Percentiles rank a stretch among this genome's conserved stretches.
phyloP scores from a whole-genome alignment of 345 rosid species.

The Pseudoturritis turrita region DNA sequence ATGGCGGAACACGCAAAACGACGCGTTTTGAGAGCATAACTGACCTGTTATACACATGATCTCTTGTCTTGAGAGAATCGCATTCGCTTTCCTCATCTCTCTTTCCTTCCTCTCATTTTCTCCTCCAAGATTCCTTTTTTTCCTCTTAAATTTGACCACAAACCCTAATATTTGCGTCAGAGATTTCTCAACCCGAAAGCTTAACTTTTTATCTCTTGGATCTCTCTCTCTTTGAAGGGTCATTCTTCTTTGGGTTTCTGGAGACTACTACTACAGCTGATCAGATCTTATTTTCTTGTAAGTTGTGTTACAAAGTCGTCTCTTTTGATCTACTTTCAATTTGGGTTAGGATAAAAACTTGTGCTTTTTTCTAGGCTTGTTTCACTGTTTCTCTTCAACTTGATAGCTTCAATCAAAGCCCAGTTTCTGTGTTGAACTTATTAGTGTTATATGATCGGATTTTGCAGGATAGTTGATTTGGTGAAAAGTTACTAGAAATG shows the following conservation, averaged over 20 bases:
- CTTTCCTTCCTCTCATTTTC: slow-evolving; percentile 10
- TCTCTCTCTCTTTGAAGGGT: neutral
- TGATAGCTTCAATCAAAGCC: neutral
- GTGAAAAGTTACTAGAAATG: slow-evolving; percentile 36
- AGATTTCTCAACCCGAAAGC: too few species aligned
- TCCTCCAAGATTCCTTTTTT: neutral
- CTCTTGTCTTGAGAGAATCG: slow-evolving; percentile 29
- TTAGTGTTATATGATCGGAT: neutral
- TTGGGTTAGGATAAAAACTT: neutral
- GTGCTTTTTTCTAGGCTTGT: neutral
- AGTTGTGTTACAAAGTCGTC: slow-evolving; percentile 24
- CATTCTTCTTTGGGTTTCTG: neutral
- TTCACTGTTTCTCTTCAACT: neutral
- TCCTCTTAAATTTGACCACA: neutral
- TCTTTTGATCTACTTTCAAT: slow-evolving; percentile 2
- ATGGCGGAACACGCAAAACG: slow-evolving; percentile 34
- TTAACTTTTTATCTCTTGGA: neutral
- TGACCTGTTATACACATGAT: slow-evolving; percentile 15
- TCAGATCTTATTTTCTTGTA: slow-evolving; percentile 17
- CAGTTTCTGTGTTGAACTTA: neutral
- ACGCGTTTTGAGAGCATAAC: slow-evolving; percentile 19
- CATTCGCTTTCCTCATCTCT: slow-evolving; percentile 17
- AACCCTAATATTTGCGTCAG: too few species aligned
- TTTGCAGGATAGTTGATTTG: neutral
- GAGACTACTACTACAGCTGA: neutral